phyloP scores from a whole-genome alignment of 2,329 filamentous ascomycete genomes.

The Penicillium olsonii region DNA sequence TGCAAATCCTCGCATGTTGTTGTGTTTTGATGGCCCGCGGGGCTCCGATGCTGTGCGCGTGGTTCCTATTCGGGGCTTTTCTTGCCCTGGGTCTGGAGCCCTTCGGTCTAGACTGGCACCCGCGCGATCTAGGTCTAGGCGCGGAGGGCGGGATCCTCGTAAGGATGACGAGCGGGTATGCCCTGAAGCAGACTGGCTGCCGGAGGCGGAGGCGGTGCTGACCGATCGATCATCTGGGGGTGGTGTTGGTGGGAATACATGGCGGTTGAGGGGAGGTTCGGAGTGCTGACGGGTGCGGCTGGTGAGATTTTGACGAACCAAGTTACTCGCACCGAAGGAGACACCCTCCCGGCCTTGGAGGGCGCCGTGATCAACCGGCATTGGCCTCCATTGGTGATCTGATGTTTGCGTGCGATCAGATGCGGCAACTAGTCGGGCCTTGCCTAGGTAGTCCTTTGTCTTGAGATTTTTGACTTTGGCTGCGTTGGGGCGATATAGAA shows the following conservation, averaged over 20 bases:
- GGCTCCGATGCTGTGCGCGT: constrained; percentile 55
- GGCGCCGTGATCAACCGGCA: constrained; percentile 60
- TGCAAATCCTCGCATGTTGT: constrained; percentile 30
- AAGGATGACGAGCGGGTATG: constrained; percentile 50
- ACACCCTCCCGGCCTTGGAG: constrained; percentile 83
- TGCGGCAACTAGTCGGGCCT: constrained; percentile 88
- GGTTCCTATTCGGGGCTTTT: constrained; percentile 49
- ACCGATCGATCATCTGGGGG: constrained; percentile 82
- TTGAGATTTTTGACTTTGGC: constrained; percentile 98
- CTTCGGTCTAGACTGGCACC: constrained; percentile 37
- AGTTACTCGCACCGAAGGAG: constrained; percentile 88
- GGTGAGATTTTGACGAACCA: constrained; percentile 81
- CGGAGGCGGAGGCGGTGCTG: constrained; percentile 33
- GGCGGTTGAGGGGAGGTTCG: constrained; percentile 75
- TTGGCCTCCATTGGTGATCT: constrained; percentile 79
- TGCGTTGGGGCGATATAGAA: constrained; percentile 92
- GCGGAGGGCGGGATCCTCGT: constrained; percentile 49
- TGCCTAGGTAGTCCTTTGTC: constrained; percentile 95
- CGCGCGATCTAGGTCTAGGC: constrained; percentile 42
- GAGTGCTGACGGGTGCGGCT: constrained; percentile 79
- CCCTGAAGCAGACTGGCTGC: constrained; percentile 6
- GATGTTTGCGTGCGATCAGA: constrained; percentile 66
- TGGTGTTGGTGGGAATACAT: constrained; percentile 95
- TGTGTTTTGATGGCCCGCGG: constrained; percentile 43
- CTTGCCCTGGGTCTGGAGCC: constrained; percentile 19